phyloP scores from a whole-genome alignment of 2,329 filamentous ascomycete species.

The Penicillium paneum region DNA sequence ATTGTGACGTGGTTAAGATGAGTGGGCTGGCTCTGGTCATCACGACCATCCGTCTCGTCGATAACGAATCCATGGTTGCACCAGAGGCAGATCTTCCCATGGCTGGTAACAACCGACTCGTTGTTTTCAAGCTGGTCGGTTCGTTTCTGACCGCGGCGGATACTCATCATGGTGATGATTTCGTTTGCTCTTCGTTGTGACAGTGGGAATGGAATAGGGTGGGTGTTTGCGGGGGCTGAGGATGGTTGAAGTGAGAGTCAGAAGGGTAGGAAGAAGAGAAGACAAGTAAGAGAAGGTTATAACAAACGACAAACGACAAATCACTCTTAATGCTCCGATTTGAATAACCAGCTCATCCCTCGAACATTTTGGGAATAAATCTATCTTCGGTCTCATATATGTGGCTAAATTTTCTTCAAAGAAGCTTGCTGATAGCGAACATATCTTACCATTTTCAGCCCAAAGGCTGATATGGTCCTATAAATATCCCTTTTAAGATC shows the following conservation, averaged over 20 bases:
- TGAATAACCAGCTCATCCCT: neutral
- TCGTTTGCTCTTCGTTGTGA: neutral
- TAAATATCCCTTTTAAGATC: neutral
- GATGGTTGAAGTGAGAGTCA: neutral
- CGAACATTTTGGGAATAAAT: neutral
- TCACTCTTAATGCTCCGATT: neutral
- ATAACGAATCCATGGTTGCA: conserved; percentile 10
- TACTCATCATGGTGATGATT: neutral
- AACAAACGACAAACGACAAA: neutral
- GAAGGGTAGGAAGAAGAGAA: neutral
- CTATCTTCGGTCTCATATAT: neutral
- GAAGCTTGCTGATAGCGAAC: neutral
- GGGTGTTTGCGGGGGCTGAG: neutral
- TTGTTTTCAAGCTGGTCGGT: neutral
- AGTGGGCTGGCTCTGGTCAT: neutral
- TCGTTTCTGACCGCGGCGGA: neutral
- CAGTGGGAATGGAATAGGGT: neutral
- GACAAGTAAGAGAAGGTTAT: neutral
- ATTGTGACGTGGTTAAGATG: neutral
- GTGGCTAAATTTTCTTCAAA: neutral
- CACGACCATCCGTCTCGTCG: neutral
- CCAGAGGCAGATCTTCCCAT: conserved; percentile 25
- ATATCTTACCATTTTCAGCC: no score
- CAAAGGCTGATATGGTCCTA: neutral
- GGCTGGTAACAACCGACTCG: conserved; percentile 12